phyloP scores from a whole-genome alignment of 1,139 yeast genomes.

The Sugiyamaella pinicola region DNA sequence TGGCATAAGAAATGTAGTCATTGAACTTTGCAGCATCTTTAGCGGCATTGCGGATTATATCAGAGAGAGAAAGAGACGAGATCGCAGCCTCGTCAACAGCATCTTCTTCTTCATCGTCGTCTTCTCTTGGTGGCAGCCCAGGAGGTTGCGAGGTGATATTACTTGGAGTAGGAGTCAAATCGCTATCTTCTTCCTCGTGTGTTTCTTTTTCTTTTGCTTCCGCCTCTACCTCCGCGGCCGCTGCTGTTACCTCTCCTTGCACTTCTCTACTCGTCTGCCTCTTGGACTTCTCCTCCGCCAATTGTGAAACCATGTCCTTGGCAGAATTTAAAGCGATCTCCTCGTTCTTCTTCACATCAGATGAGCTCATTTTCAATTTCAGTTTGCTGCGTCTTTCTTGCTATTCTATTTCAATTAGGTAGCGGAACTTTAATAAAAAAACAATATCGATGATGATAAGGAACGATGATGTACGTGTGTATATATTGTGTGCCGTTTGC shows the following conservation, averaged over 20 bases:
- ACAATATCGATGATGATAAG: not conserved
- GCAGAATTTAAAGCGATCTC: slow-evolving; percentile 6
- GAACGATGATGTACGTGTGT: not conserved
- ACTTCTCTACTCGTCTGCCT: not conserved
- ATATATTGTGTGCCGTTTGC: not conserved
- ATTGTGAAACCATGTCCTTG: slow-evolving; percentile 1
- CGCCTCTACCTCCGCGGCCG: not conserved
- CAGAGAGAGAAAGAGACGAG: slow-evolving; percentile 21
- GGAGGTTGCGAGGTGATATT: not conserved
- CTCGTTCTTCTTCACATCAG: not conserved
- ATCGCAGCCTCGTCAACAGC: slow-evolving; percentile 1
- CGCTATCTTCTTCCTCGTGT: slow-evolving; percentile 11
- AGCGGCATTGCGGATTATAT: slow-evolving; percentile 33
- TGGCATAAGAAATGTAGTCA: slow-evolving; percentile 72
- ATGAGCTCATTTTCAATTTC: slow-evolving; percentile 3
- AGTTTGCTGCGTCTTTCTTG: not conserved
- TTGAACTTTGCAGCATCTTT: slow-evolving; percentile 36
- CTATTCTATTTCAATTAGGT: not conserved
- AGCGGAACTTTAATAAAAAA: not conserved
- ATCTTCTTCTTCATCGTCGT: slow-evolving; percentile 4
- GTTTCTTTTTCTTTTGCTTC: not conserved
- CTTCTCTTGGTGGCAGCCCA: slow-evolving; percentile 1
- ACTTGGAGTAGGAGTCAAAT: slow-evolving; percentile 12
- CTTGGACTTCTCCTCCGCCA: not conserved
- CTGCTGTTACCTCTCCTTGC: slow-evolving; percentile 4